Evolutionary conservation across 202 grass and related monocot species (phyloP).

Genomic region (Digitaria exilis): DNA sequence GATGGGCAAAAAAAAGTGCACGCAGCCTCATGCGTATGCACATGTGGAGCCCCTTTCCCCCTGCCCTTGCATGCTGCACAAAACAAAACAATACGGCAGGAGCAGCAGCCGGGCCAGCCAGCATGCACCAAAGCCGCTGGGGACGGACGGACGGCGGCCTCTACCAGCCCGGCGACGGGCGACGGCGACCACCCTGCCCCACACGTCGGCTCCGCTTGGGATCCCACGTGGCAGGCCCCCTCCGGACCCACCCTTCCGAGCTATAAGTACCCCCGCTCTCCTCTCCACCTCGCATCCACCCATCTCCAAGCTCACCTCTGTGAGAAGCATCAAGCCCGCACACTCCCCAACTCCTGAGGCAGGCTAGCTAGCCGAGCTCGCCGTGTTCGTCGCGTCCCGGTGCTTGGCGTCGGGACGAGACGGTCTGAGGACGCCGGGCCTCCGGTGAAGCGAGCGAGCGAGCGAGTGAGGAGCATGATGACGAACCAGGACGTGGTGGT

Average conservation of each 20-base stretch:
- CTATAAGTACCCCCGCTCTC: conserved; percentile 55
- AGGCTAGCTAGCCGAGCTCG: neutral
- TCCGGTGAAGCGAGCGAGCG: neutral
- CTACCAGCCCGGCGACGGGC: conserved; percentile 11
- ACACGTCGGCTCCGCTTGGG: conserved; percentile 42
- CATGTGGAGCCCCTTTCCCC: neutral
- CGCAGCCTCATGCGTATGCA: neutral
- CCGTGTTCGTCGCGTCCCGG: neutral
- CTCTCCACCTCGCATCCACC: conserved; percentile 35
- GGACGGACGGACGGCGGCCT: neutral
- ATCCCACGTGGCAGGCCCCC: conserved; percentile 47
- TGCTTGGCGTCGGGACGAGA: neutral
- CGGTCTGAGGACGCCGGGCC: neutral
- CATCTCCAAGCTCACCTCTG: no score
- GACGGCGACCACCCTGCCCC: neutral
- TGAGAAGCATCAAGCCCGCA: no score
- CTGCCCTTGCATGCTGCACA: conserved; percentile 13
- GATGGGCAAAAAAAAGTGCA: neutral
- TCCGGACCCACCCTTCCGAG: conserved; percentile 25
- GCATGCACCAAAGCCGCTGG: neutral
- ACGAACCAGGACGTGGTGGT: conserved; percentile 86
- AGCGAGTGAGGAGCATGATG: conserved; percentile 41
- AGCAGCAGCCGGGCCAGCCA: neutral
- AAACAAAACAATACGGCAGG: conserved; percentile 37
- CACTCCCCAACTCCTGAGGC: neutral